Conservation (phyloP, 805 yeast species). For the Candida saitoana region DNA sequence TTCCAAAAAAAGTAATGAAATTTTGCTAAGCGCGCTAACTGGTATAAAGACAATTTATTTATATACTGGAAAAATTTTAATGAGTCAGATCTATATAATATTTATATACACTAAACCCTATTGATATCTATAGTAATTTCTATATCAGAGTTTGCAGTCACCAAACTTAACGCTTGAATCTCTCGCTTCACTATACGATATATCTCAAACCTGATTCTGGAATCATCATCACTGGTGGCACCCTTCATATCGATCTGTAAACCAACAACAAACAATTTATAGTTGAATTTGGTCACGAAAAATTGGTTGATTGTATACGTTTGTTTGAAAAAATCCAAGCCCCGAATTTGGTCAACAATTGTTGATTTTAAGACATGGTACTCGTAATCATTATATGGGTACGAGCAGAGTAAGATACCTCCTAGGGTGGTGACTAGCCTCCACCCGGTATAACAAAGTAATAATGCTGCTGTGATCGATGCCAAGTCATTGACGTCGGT, state of each 20-base stretch:
- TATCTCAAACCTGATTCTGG: slow-evolving; percentile 48
- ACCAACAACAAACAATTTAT: slow-evolving; percentile 55
- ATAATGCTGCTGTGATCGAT: slow-evolving; percentile 40
- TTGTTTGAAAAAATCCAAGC: slow-evolving; percentile 49
- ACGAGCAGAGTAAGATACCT: slow-evolving; percentile 48
- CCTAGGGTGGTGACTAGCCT: slow-evolving; percentile 49
- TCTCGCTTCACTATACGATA: slow-evolving; percentile 37
- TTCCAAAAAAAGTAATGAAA: slow-evolving; percentile 5
- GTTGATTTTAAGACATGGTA: slow-evolving; percentile 32
- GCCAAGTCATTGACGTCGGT: slow-evolving; percentile 44
- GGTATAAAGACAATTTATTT: background rate
- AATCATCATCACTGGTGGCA: slow-evolving; percentile 69
- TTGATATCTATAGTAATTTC: slow-evolving; percentile 37
- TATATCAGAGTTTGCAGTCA: slow-evolving; percentile 15
- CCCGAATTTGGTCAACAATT: slow-evolving; percentile 44
- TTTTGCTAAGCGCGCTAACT: slow-evolving; percentile 3
- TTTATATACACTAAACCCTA: slow-evolving; percentile 11
- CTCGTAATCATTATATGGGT: slow-evolving; percentile 43
- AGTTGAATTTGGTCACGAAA: slow-evolving; percentile 59
- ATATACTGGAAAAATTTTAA: background rate
- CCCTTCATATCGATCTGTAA: slow-evolving; percentile 57
- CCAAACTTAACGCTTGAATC: slow-evolving; percentile 21
- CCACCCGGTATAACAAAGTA: slow-evolving; percentile 50
- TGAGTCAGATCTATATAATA: background rate
- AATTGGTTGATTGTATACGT: slow-evolving; percentile 47